phyloP scores from a whole-genome alignment of 108 stramenopile genomes.

The Hondaea fermentalgiana region DNA sequence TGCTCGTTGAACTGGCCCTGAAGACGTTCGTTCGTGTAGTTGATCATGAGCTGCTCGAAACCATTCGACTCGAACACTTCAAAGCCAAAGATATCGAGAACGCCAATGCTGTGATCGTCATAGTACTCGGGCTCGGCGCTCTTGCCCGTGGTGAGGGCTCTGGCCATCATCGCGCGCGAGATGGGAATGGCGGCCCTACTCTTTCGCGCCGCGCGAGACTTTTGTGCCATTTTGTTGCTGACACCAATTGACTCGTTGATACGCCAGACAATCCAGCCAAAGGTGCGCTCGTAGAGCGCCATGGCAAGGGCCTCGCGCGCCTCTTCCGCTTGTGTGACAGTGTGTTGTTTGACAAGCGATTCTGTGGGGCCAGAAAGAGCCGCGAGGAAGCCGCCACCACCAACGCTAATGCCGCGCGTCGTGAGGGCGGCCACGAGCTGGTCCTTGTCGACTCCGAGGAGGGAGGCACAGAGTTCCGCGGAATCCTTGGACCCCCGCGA shows the following conservation, averaged over 20 bases:
- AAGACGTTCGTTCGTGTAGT: slow-evolving; percentile 47
- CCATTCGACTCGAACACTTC: slow-evolving; percentile 49
- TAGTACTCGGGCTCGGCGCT: neutral
- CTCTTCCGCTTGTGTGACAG: slow-evolving; percentile 36
- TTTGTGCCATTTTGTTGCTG: neutral
- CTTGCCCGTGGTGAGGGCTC: neutral
- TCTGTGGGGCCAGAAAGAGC: neutral
- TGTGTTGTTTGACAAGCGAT: slow-evolving; percentile 2
- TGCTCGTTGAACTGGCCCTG: slow-evolving; percentile 55
- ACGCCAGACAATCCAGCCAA: slow-evolving; percentile 40
- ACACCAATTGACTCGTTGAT: slow-evolving; percentile 36
- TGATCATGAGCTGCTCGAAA: slow-evolving; percentile 46
- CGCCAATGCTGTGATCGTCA: slow-evolving; percentile 18
- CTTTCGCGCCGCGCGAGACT: neutral
- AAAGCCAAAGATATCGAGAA: slow-evolving; percentile 54
- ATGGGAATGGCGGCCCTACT: neutral
- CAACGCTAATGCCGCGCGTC: neutral
- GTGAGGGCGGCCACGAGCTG: neutral
- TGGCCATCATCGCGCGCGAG: neutral
- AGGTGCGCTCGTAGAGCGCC: slow-evolving; percentile 42
- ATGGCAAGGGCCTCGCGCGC: slow-evolving; percentile 48
- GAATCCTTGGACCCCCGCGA: neutral
- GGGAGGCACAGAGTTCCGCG: neutral
- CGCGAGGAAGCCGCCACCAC: neutral
- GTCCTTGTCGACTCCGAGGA: slow-evolving; percentile 18